Evolutionary conservation across 495 filamentous ascomycete genomes (phyloP).

Genomic region (Trichoderma virens): DNA sequence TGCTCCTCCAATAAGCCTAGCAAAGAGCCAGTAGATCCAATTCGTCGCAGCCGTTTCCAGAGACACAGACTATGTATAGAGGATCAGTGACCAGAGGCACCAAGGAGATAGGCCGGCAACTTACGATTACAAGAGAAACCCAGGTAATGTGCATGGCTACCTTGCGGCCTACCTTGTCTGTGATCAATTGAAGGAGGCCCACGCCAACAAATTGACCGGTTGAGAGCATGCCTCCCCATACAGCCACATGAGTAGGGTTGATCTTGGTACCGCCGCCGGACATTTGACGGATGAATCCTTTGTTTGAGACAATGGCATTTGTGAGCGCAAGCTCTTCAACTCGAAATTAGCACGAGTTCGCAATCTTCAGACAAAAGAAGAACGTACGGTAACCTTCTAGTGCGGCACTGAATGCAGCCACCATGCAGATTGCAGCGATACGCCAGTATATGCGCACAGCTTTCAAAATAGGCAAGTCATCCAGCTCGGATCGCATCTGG

Average conservation of each 20-base stretch:
- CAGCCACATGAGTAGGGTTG: conserved; percentile 6
- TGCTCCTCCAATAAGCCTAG: conserved; percentile 7
- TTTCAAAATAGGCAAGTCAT: conserved; percentile 6
- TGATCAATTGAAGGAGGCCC: not conserved
- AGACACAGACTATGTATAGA: not conserved
- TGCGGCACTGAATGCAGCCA: conserved; percentile 9
- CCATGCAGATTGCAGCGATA: conserved; percentile 6
- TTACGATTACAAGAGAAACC: conserved; percentile 5
- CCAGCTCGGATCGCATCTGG: conserved; percentile 11
- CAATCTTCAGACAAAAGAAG: not conserved
- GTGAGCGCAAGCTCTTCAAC: conserved; percentile 9
- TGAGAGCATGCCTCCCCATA: conserved; percentile 7
- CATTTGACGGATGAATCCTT: conserved; percentile 11
- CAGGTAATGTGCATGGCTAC: conserved; percentile 11
- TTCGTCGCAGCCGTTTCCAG: conserved; percentile 7
- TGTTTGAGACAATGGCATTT: conserved; percentile 5
- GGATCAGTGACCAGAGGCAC: too few species aligned
- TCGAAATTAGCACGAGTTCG: not conserved
- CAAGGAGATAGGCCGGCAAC: too few species aligned
- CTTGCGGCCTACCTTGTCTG: conserved; percentile 8
- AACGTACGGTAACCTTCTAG: conserved; percentile 10
- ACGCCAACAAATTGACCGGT: conserved; percentile 7
- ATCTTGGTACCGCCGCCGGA: conserved; percentile 5
- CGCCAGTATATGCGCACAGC: conserved; percentile 8
- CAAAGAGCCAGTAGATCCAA: conserved; percentile 9